These are phyloP conservation scores for Umbellularia californica DNA, from an alignment of 164 flowering plant genomes.

Conservation along the genomic window DNA sequence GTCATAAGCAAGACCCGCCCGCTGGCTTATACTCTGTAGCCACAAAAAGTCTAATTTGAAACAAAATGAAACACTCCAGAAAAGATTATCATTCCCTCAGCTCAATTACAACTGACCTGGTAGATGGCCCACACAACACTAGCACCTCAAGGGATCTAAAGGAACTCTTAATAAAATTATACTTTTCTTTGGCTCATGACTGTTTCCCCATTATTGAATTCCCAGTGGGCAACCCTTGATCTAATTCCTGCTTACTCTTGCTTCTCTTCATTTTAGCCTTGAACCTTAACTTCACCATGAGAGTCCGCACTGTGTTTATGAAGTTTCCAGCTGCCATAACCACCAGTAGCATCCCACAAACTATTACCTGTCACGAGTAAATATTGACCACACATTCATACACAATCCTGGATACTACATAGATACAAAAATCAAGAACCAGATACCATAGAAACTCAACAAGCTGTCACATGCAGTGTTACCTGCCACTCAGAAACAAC, in stretches of 20 bases:
- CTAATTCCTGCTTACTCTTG: slow-evolving; percentile 64
- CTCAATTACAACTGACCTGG: neutral
- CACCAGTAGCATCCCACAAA: slow-evolving; percentile 78
- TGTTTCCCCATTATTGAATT: slow-evolving; percentile 1
- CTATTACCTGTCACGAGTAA: slow-evolving; percentile 49
- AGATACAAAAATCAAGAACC: neutral
- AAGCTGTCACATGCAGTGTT: slow-evolving; percentile 7
- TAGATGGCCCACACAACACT: neutral
- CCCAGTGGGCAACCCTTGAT: slow-evolving; percentile 22
- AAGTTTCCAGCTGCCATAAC: slow-evolving; percentile 96
- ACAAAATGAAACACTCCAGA: neutral
- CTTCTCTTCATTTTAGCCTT: slow-evolving; percentile 88
- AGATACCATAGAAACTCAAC: slow-evolving; percentile 6
- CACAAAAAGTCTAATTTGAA: neutral
- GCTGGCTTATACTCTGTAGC: neutral
- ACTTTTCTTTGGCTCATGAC: neutral
- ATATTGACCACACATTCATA: neutral
- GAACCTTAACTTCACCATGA: slow-evolving; percentile 72
- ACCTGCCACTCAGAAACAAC: slow-evolving; percentile 95
- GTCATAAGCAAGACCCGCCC: neutral
- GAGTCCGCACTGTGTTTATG: slow-evolving; percentile 75
- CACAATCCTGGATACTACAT: neutral
- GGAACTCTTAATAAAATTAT: neutral
- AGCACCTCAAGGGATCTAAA: neutral
- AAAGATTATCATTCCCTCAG: slow-evolving; percentile 1